phyloP scores from a whole-genome alignment of 768 basidiomycete genomes.

The Plicaturopsis crispa region DNA sequence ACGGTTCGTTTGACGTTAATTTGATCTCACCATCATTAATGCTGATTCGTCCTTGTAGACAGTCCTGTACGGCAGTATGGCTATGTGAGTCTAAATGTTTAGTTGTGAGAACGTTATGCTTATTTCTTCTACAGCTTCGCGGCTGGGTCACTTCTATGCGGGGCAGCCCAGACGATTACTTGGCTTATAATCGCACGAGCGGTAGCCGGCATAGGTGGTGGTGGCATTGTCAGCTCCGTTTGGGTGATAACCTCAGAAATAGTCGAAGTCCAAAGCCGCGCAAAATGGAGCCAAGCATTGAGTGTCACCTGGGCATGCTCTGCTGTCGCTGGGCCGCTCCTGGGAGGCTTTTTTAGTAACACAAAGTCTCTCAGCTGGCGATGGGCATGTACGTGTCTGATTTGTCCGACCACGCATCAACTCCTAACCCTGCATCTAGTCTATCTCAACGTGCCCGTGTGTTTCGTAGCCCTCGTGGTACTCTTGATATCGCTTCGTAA shows the following conservation, averaged over 20 bases:
- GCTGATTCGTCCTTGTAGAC: constrained; percentile 30
- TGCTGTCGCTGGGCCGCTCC: constrained; percentile 72
- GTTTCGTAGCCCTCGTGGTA: constrained; percentile 49
- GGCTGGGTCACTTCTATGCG: constrained; percentile 74
- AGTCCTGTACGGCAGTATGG: constrained; percentile 66
- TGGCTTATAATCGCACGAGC: constrained; percentile 65
- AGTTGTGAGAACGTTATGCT: too few relatives aligned
- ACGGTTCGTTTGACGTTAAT: constrained; percentile 42
- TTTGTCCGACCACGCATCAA: too few relatives aligned
- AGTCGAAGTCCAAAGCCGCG: constrained; percentile 59
- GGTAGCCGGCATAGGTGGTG: constrained; percentile 74
- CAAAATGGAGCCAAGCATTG: constrained; percentile 81
- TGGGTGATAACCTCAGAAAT: constrained; percentile 87
- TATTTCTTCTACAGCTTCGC: too few relatives aligned
- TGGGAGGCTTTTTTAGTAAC: constrained; percentile 83
- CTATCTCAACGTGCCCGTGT: constrained; percentile 77
- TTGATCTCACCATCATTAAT: neutral
- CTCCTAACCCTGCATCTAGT: too few relatives aligned
- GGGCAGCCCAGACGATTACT: constrained; percentile 45
- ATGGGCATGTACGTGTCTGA: constrained; percentile 67
- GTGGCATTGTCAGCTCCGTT: constrained; percentile 78
- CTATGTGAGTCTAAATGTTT: too few relatives aligned
- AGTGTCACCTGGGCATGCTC: constrained; percentile 86
- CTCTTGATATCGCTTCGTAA: constrained; percentile 53
- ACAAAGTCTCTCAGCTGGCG: constrained; percentile 56